Percentiles rank a stretch among this genome's conserved stretches.
Conservation (phyloP, 208 protist genomes). For the Trypanosoma lewisi region DNA sequence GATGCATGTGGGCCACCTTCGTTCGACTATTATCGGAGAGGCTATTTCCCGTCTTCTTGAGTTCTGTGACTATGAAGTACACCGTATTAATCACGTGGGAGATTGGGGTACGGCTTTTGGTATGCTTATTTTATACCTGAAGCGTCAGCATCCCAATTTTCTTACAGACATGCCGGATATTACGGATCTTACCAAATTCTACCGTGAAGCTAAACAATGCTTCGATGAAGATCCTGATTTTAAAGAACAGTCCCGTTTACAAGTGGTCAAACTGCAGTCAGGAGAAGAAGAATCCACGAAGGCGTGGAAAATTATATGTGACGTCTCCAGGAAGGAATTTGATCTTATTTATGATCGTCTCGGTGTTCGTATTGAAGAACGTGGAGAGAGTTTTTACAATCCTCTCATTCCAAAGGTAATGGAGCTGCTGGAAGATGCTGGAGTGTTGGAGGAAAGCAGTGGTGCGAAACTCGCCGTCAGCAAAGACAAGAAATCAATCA, state of each 20-base stretch:
- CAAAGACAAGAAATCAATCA: slow-evolving; percentile 59
- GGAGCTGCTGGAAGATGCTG: slow-evolving; percentile 69
- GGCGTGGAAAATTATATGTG: slow-evolving; percentile 92
- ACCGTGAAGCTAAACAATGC: slow-evolving; percentile 93
- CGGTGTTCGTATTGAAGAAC: slow-evolving; percentile 80
- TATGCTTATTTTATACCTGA: slow-evolving; percentile 97
- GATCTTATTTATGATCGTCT: slow-evolving; percentile 92
- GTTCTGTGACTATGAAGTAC: slow-evolving; percentile 92
- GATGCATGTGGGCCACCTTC: slow-evolving; percentile 98
- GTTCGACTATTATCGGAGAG: slow-evolving; percentile 99
- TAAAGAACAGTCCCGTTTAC: slow-evolving; percentile 85
- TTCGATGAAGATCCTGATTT: slow-evolving; percentile 95
- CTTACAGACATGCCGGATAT: slow-evolving; percentile 88
- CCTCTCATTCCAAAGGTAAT: slow-evolving; percentile 87
- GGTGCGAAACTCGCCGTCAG: slow-evolving; percentile 87
- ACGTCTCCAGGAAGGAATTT: slow-evolving; percentile 93
- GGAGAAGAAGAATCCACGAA: slow-evolving; percentile 76
- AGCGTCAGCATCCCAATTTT: slow-evolving; percentile 92
- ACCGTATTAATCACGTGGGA: slow-evolving; percentile 97
- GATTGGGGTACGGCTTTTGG: slow-evolving; percentile 99
- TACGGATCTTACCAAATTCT: slow-evolving; percentile 93
- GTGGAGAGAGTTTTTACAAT: slow-evolving; percentile 97
- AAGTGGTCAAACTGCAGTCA: slow-evolving; percentile 92
- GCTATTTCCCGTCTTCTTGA: slow-evolving; percentile 92
- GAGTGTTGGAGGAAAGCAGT: slow-evolving; percentile 77